phyloP scores from a whole-genome alignment of 2,329 filamentous ascomycete species.

The Colletotrichum shisoi region DNA sequence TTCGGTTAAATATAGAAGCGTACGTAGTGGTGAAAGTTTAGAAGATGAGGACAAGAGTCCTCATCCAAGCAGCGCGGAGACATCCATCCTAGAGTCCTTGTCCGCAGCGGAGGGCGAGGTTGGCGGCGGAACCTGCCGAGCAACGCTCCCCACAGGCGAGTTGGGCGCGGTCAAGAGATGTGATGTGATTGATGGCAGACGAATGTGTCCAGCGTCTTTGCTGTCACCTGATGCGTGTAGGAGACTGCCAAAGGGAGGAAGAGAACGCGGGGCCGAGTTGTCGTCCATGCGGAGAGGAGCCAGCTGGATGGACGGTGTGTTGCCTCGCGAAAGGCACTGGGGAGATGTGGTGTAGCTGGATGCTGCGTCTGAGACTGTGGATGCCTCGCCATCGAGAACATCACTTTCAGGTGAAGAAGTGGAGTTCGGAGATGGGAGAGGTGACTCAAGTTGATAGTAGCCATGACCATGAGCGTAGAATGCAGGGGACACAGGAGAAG shows the following conservation, averaged over 20 bases:
- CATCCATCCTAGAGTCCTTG: constrained; percentile 37
- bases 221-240: constrained; percentile 34
- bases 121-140: constrained; percentile 24
- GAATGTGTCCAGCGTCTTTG: constrained; percentile 23
- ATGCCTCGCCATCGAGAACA: constrained; percentile 68
- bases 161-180: constrained; percentile 49
- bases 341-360: constrained; percentile 70
- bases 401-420: constrained; percentile 62
- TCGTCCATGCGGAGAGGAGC: constrained; percentile 47
- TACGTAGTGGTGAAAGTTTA: background rate
- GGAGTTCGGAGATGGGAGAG: constrained; percentile 50
- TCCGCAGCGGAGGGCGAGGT: constrained; percentile 40
- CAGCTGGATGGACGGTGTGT: constrained; percentile 53
- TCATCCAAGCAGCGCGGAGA: constrained; percentile 30
- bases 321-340: constrained; percentile 47
- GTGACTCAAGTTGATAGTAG: constrained; percentile 46
- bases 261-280: constrained; percentile 34
- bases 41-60: background rate
- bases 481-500: constrained; percentile 39
- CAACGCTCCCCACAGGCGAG: constrained; percentile 43
- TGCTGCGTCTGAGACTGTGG: constrained; percentile 73
- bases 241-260: constrained; percentile 45
- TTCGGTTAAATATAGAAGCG: constrained; percentile 12
- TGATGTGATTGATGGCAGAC: constrained; percentile 15
- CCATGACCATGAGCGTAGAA: constrained; percentile 37